Conservation (phyloP, 805 yeast genomes). For the Yarrowia sp. region DNA sequence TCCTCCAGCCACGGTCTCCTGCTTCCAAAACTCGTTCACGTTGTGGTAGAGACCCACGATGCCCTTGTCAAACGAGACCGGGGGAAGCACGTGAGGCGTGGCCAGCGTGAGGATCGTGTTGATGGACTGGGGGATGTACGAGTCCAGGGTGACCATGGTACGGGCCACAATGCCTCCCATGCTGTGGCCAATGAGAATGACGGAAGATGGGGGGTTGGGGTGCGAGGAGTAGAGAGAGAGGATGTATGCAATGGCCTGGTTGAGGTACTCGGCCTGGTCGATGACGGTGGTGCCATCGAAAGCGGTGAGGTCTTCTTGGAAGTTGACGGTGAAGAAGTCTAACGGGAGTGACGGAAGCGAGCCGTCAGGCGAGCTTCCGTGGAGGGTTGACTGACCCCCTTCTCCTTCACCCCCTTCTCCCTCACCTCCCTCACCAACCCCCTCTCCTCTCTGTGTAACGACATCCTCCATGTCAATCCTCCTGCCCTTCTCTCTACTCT, state of each 20-base stretch:
- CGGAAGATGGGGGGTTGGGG: constrained; percentile 62
- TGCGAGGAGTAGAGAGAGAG: constrained; percentile 61
- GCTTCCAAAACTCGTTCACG: constrained; percentile 78
- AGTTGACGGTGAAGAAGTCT: constrained; percentile 90
- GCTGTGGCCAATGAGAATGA: constrained; percentile 83
- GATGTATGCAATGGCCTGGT: constrained; percentile 82
- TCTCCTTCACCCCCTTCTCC: no score
- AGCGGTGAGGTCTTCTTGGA: constrained; percentile 93
- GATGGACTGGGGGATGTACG: constrained; percentile 70
- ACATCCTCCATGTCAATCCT: neutral
- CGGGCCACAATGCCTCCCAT: constrained; percentile 97
- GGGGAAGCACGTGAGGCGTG: constrained; percentile 89
- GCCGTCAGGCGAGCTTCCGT: neutral
- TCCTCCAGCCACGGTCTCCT: constrained; percentile 54
- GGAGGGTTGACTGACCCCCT: neutral
- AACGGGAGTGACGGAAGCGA: constrained; percentile 46
- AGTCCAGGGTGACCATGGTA: constrained; percentile 77
- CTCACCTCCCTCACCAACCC: neutral
- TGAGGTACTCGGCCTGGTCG: constrained; percentile 90
- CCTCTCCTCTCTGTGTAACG: neutral
- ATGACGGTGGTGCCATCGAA: constrained; percentile 91
- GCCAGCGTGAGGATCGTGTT: constrained; percentile 84
- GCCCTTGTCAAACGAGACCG: constrained; percentile 91
- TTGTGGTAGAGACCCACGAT: constrained; percentile 71
- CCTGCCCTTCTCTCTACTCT: no score